phyloP scores from a whole-genome alignment of 2,329 filamentous ascomycete genomes.

The Alternaria arborescens region DNA sequence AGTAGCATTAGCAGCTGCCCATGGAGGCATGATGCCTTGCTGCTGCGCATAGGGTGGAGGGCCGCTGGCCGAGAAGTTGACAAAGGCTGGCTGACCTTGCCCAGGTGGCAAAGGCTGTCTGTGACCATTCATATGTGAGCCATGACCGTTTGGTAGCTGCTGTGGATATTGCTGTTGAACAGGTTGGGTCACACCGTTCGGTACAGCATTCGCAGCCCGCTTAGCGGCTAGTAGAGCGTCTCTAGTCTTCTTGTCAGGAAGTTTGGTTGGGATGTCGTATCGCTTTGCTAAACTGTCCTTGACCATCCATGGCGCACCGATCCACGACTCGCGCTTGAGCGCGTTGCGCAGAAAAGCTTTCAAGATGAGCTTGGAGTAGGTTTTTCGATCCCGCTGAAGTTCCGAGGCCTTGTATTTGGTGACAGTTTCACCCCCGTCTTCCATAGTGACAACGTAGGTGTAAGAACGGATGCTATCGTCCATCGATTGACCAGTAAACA shows the following conservation, averaged over 20 bases:
- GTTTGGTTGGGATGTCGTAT: conserved; percentile 86
- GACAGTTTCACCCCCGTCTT: conserved; percentile 55
- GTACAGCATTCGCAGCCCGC: conserved; percentile 69
- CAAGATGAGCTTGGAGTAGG: conserved; percentile 93
- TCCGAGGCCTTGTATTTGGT: conserved; percentile 61
- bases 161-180: conserved; percentile 27
- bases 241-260: conserved; percentile 64
- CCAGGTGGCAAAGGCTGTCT: conserved; percentile 22
- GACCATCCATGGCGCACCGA: conserved; percentile 94
- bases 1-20: conserved; percentile 12
- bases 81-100: conserved; percentile 54
- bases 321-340: conserved; percentile 90
- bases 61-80: conserved; percentile 61
- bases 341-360: conserved; percentile 95
- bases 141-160: conserved; percentile 29
- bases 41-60: conserved; percentile 74
- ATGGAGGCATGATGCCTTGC: conserved; percentile 55
- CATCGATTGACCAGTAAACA: conserved; percentile 36
- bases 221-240: conserved; percentile 56
- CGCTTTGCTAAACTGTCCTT: conserved; percentile 83
- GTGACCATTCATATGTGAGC: conserved; percentile 33
- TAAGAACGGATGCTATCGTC: conserved; percentile 44
- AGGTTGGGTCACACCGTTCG: conserved; percentile 40
- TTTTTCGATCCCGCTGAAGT: conserved; percentile 84
- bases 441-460: conserved; percentile 45